phyloP scores from a whole-genome alignment of 106 monocot genomes.

The Platanthera guangdongensis region DNA sequence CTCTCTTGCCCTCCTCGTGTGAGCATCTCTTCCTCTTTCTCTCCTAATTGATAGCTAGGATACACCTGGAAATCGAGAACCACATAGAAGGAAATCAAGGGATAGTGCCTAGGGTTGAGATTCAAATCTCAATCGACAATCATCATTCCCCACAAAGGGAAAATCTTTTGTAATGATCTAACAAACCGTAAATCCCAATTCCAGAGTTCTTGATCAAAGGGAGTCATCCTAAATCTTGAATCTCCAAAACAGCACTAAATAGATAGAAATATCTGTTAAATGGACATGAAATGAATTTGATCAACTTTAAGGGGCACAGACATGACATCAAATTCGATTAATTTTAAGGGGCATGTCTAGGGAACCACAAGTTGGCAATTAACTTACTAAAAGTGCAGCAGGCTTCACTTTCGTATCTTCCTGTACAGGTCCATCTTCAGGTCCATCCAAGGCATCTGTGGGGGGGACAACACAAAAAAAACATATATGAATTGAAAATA shows the following conservation, averaged over 20 bases:
- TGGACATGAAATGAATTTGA: background rate
- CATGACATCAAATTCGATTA: slow-evolving; percentile 4
- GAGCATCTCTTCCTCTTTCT: too few species aligned
- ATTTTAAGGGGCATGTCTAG: background rate
- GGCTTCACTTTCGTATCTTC: slow-evolving; percentile 46
- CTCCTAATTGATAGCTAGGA: too few species aligned
- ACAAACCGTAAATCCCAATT: too few species aligned
- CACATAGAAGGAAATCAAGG: too few species aligned
- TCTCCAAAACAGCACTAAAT: background rate
- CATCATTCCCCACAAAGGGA: background rate
- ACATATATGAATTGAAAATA: slow-evolving; percentile 10
- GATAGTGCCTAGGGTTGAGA: too few species aligned
- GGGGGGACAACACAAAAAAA: background rate
- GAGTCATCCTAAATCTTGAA: too few species aligned
- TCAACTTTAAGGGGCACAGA: background rate
- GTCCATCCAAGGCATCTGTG: slow-evolving; percentile 35
- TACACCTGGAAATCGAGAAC: too few species aligned
- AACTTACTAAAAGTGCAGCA: slow-evolving; percentile 43
- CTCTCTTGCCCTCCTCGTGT: too few species aligned
- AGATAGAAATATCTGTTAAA: background rate
- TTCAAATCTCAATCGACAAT: background rate
- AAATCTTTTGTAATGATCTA: background rate
- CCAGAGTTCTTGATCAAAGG: background rate
- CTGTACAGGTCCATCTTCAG: slow-evolving; percentile 28
- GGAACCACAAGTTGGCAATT: background rate